Evolutionary conservation across 768 basidiomycete genomes (phyloP), one percentile per base, ranked within the genome.

Genomic region (Termitomyces sp.): DNA sequence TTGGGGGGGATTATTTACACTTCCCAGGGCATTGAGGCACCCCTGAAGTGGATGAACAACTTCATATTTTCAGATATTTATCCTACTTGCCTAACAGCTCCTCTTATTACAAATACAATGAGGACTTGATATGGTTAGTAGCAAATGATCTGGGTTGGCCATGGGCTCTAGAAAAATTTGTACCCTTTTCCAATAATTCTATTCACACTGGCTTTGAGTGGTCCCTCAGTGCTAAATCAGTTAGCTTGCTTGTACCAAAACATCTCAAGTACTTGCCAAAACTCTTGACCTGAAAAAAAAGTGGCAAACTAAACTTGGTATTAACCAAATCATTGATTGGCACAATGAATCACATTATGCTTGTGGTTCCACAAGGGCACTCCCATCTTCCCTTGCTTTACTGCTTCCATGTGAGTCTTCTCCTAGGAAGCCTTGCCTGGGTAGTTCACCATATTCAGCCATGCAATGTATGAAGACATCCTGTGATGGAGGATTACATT

Each of bases 11-110:
- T 25, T 25, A 6, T 45, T 20, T 20, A 4, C 17, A 45, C 20
- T 56, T 10, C 54, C 74, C 4, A 42, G 6, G 42, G 54, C 14
- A 51, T 51, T 37, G 50, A 51, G 32, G 50, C 31, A 1, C 4
- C 36, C 32, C 12, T 51, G 15, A 51, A 51, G 17, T 51, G 50
- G 32, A 32, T 51, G 2, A 17, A 51, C 2, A 15, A 51, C 32
- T 51, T 51, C 4, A 37, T 43, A 2, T 43, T 51, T 51, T 51
- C n/a, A 4, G 50, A 2, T 51, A 51, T 8, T 32, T 17, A 0
- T 32, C 20, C 10, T 14, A 32, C 32, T 1, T 9, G 1, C 5
- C 34, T 1, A 10, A 51, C 17, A 15, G 50, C 1, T 9, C 31
- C 3, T 17, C n/a, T 4, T 43, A 43, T 17, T 43, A 43, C 7